phyloP scores from a whole-genome alignment of 1,139 yeast genomes.

The Yamadazyma pseudoaaseri region DNA sequence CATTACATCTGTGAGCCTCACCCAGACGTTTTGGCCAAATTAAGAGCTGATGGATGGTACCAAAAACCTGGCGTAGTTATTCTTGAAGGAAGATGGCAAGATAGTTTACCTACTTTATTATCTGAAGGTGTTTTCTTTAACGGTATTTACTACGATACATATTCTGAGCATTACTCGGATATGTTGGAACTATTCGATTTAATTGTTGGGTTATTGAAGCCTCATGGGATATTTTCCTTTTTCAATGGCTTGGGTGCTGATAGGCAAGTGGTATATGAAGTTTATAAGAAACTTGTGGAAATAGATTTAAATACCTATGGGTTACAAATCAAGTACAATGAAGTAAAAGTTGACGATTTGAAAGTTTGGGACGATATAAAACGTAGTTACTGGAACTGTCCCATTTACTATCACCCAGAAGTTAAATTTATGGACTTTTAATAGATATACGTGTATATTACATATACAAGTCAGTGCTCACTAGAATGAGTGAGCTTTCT shows the following conservation, averaged over 20 bases:
- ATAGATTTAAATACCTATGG: conserved; percentile 82
- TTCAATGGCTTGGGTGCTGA: conserved; percentile 98
- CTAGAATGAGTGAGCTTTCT: no score
- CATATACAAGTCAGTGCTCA: no score
- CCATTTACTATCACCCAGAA: conserved; percentile 64
- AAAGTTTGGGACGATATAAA: conserved; percentile 71
- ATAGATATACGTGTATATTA: no score
- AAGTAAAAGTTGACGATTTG: conserved; percentile 40
- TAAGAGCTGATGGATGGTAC: conserved; percentile 81
- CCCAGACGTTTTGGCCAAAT: conserved; percentile 76
- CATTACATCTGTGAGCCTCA: conserved; percentile 96
- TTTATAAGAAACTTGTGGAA: conserved; percentile 78
- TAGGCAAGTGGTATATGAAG: conserved; percentile 83
- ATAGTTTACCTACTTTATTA: conserved; percentile 62
- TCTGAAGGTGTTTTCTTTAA: conserved; percentile 73
- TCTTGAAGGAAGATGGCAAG: conserved; percentile 92
- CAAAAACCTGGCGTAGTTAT: conserved; percentile 69
- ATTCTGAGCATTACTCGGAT: conserved; percentile 81
- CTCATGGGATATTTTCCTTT: conserved; percentile 80
- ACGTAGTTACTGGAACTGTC: conserved; percentile 74
- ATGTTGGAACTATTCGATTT: conserved; percentile 83
- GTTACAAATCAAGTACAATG: conserved; percentile 52
- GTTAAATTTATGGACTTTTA: conserved; percentile 41
- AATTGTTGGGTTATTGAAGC: conserved; percentile 78
- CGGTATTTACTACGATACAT: conserved; percentile 93